Percentiles rank a stretch among this genome's conserved stretches.
These are phyloP conservation scores for Blastobotrys arbuscula DNA, from an alignment of 1,139 yeast species.

Conservation along the genomic window DNA sequence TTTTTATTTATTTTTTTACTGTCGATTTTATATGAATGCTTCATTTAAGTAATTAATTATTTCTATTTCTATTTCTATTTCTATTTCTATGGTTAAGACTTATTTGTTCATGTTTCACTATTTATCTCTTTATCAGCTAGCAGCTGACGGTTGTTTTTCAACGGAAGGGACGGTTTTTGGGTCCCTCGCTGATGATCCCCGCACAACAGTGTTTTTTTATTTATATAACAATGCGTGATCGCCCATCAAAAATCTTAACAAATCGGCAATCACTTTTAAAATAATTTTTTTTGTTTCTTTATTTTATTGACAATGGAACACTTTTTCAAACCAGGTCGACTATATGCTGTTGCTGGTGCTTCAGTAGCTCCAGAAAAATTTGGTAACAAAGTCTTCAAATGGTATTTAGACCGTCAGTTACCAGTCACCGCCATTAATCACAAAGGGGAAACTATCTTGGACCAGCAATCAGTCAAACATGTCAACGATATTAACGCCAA, in stretches of 20 bases:
- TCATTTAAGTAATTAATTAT: too few relatives aligned
- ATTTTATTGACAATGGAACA: constrained; percentile 25
- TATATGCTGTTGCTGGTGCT: constrained; percentile 71
- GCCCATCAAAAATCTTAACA: not conserved
- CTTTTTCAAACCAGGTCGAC: constrained; percentile 48
- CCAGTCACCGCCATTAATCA: constrained; percentile 63
- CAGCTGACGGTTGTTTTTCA: too few relatives aligned
- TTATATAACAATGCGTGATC: too few relatives aligned
- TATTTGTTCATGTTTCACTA: too few relatives aligned
- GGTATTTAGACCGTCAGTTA: constrained; percentile 57
- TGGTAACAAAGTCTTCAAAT: constrained; percentile 62
- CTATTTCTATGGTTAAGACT: too few relatives aligned
- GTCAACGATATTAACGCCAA: constrained; percentile 32
- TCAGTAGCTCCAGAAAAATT: constrained; percentile 59
- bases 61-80: too few relatives aligned
- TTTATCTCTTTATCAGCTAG: too few relatives aligned
- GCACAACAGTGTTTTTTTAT: not conserved
- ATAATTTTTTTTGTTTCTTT: not conserved
- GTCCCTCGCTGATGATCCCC: not conserved
- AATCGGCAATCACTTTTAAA: not conserved
- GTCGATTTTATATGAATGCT: not conserved
- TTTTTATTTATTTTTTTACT: not conserved
- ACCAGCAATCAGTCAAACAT: constrained; percentile 38
- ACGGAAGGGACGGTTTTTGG: too few relatives aligned
- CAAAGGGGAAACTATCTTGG: constrained; percentile 48